phyloP scores from a whole-genome alignment of 495 filamentous ascomycete genomes.

The Neurospora sp. region DNA sequence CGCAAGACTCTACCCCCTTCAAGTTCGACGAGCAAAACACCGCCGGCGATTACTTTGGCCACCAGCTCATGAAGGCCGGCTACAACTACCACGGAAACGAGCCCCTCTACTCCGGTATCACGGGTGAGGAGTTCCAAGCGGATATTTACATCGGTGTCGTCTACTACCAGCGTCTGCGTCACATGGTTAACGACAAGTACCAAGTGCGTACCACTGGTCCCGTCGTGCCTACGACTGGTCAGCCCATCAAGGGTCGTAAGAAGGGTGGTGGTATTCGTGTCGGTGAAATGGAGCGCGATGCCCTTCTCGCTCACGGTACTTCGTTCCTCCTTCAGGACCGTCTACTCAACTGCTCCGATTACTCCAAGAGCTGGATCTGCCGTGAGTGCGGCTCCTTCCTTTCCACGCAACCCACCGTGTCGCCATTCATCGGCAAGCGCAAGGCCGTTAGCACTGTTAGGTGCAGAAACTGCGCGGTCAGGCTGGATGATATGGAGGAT shows the following conservation, averaged over 20 bases:
- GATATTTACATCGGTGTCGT: constrained; percentile 97
- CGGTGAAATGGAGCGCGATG: constrained; percentile 97
- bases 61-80: constrained; percentile 85
- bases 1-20: constrained; percentile 93
- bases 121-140: constrained; percentile 82
- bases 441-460: constrained; percentile 50
- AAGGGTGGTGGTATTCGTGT: constrained; percentile 97
- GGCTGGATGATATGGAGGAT: constrained; percentile 45
- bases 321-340: constrained; percentile 93
- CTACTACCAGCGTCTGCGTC: constrained; percentile 92
- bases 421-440: constrained; percentile 53
- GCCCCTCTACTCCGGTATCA: constrained; percentile 95
- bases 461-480: constrained; percentile 72
- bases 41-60: constrained; percentile 88
- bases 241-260: constrained; percentile 92
- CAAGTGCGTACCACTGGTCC: constrained; percentile 94
- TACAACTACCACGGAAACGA: constrained; percentile 99
- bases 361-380: constrained; percentile 80
- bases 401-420: constrained; percentile 67
- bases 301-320: constrained; percentile 85
- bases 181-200: constrained; percentile 99
- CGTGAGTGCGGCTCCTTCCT: constrained; percentile 80
- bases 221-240: constrained; percentile 78
- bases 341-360: constrained; percentile 92
- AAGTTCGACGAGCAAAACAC: constrained; percentile 86